Evolutionary conservation across 257 asterid genomes (phyloP).

Genomic region (Capsicum pubescens): DNA sequence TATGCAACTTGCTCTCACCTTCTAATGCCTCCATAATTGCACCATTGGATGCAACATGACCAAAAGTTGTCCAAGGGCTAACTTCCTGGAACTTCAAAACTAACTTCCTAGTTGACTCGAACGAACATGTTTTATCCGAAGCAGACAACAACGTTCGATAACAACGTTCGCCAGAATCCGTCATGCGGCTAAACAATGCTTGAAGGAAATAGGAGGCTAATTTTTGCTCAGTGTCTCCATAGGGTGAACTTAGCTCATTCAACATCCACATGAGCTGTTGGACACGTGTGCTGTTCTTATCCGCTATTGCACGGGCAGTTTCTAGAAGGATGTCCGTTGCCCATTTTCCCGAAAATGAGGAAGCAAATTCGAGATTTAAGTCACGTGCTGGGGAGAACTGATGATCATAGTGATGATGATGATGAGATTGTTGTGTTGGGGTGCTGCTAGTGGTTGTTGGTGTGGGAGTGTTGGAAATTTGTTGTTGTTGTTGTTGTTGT

Average conservation of each 20-base stretch:
- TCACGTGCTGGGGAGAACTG: constrained; percentile 53
- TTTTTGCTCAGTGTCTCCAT: constrained; percentile 87
- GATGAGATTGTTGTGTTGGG: constrained; percentile 44
- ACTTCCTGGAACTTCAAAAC: constrained; percentile 88
- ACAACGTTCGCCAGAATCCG: constrained; percentile 75
- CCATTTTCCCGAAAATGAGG: constrained; percentile 66
- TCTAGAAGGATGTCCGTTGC: constrained; percentile 76
- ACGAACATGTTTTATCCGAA: constrained; percentile 64
- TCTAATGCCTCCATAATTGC: constrained; percentile 95
- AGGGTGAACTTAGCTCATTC: constrained; percentile 85
- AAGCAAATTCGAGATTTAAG: constrained; percentile 59
- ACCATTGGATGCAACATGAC: constrained; percentile 91
- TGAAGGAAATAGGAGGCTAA: constrained; percentile 84
- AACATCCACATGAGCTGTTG: constrained; percentile 99
- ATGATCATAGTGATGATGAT: constrained; percentile 47
- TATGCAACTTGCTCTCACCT: constrained; percentile 74
- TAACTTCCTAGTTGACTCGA: constrained; percentile 74
- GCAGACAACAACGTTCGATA: constrained; percentile 57
- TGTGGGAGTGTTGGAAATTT: constrained; percentile 47
- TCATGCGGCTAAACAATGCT: constrained; percentile 80
- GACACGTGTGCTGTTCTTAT: constrained; percentile 57
- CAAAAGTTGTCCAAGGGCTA: constrained; percentile 91
- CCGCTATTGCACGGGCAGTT: constrained; percentile 72
- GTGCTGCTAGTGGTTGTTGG: constrained; percentile 57
- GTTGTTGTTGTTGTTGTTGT: constrained; percentile 32